Base-by-base conservation (phyloP, 805 yeast species). In the Candida glaebosa region DNA sequence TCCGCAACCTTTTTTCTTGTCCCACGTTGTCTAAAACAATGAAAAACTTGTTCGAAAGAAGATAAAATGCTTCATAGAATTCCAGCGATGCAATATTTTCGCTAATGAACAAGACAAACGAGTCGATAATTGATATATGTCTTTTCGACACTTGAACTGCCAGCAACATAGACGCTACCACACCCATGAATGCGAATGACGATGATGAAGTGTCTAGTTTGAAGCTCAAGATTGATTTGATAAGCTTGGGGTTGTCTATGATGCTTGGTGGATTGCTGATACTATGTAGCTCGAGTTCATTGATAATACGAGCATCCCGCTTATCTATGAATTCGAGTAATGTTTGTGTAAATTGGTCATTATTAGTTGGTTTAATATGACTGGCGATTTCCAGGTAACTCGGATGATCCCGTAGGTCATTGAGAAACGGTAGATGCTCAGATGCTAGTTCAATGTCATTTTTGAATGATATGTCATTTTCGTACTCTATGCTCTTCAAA, bases 1-100 rank as follows among this genome's bases (percentile, higher is more conserved):
- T 76, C 37, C 67, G 59, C 5, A 73, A 52, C 42, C 82, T 53
- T 45, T 71, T 75, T 15, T 34, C 39, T 28, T 63, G 71, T 24
- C 56, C 64, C 37, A 55, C 50, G 4, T 45, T 34, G 15, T 44
- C 36, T n/a, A 63, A 41, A 3, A 43, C 47, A 1, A 18, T 18
- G 31, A 57, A 51, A 2, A 50, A 20, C 1, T 14, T 32, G 36
- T 12, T 18, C 22, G 20, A 34, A 12, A n/a, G 24, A 9, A 36
- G 18, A 18, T 26, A 26, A 18, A 26, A 20, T 33, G 16, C 14
- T 19, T 38, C 39, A 20, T 31, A 18, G 12, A 28, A 24, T 8
- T 36, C 20, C 9, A 31, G 15, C 9, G 26, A 31, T 3, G 37
- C 34, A n/a, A 22, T 16, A 34, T 42, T 25, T 3, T 33, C 38